Conservation (phyloP, 1,284 basidiomycete species). For the Cryptococcus amylolentus region DNA sequence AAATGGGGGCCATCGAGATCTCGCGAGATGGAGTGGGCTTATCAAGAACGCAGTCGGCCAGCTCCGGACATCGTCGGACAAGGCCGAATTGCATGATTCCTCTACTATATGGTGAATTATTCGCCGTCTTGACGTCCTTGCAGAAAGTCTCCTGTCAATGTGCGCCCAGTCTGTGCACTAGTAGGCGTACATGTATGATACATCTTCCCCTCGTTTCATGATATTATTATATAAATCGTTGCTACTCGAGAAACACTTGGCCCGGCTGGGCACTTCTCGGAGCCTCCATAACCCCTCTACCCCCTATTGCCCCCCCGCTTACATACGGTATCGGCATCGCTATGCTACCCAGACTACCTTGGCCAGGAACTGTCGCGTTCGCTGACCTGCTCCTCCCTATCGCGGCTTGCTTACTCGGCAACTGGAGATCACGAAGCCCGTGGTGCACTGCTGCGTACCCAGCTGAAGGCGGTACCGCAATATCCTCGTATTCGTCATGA, state of each 20-base stretch:
- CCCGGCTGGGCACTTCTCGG: constrained; percentile 19
- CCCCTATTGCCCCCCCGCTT: background rate
- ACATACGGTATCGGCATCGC: constrained; percentile 1
- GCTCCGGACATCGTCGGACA: background rate
- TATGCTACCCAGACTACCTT: constrained; percentile 4
- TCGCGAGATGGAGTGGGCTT: background rate
- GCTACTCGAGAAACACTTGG: background rate
- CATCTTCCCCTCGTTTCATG: no score
- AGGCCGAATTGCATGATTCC: background rate
- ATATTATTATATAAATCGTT: no score
- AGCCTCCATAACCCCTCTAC: constrained; percentile 1
- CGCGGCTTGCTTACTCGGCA: constrained; percentile 30
- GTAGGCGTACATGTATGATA: no score
- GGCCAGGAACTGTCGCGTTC: constrained; percentile 1
- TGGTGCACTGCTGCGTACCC: constrained; percentile 1
- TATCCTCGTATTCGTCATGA: background rate
- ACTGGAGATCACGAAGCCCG: constrained; percentile 30
- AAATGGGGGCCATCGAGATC: background rate
- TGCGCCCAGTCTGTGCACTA: no score
- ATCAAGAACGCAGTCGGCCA: no score
- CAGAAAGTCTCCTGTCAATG: no score
- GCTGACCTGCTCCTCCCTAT: constrained; percentile 16
- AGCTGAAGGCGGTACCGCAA: background rate
- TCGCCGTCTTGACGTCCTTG: no score
- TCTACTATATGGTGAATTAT: background rate